Percentiles rank a stretch among this genome's conserved stretches.
Conservation (phyloP, 1,284 basidiomycete genomes). For the Apiotrichum laibachii region DNA sequence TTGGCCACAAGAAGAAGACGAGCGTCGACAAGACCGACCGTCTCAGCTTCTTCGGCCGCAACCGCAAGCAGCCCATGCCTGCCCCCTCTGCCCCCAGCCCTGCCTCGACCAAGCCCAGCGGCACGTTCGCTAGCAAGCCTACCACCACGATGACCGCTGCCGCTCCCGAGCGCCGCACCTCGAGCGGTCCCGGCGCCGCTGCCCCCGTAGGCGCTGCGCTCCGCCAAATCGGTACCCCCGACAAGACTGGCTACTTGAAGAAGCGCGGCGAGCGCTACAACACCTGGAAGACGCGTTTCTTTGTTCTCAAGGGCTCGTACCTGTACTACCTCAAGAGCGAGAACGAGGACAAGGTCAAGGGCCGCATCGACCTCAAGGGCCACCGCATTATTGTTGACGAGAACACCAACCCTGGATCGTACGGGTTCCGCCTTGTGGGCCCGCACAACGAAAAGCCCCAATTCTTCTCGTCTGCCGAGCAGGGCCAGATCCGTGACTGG, state of each 20-base stretch:
- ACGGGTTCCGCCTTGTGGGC: conserved; percentile 93
- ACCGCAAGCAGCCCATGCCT: conserved; percentile 64
- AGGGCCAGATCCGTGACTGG: conserved; percentile 82
- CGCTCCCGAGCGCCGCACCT: conserved; percentile 41
- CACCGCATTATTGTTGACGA: conserved; percentile 94
- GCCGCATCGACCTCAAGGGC: conserved; percentile 85
- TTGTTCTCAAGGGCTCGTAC: conserved; percentile 89
- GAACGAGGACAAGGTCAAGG: conserved; percentile 86
- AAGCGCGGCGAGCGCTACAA: conserved; percentile 95
- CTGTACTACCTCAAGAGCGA: conserved; percentile 79
- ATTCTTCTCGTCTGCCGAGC: conserved; percentile 87
- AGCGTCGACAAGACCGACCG: conserved; percentile 50
- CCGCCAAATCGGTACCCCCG: conserved; percentile 82
- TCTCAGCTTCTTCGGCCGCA: conserved; percentile 67
- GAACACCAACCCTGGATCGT: conserved; percentile 84
- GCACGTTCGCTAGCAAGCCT: conserved; percentile 12
- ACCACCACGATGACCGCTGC: conserved; percentile 19
- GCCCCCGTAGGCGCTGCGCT: conserved; percentile 56
- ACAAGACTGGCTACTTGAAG: conserved; percentile 88
- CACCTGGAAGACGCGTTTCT: conserved; percentile 88
- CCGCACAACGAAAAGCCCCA: conserved; percentile 74
- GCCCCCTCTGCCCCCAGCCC: conserved; percentile 11
- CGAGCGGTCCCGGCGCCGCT: conserved; percentile 5
- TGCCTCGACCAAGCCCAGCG: conserved; percentile 27
- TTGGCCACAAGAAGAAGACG: conserved; percentile 48